Evolutionary conservation across 2,329 filamentous ascomycete species (phyloP), one percentile per base, ranked within the genome.

Genomic region (Penicillium thymicola): DNA sequence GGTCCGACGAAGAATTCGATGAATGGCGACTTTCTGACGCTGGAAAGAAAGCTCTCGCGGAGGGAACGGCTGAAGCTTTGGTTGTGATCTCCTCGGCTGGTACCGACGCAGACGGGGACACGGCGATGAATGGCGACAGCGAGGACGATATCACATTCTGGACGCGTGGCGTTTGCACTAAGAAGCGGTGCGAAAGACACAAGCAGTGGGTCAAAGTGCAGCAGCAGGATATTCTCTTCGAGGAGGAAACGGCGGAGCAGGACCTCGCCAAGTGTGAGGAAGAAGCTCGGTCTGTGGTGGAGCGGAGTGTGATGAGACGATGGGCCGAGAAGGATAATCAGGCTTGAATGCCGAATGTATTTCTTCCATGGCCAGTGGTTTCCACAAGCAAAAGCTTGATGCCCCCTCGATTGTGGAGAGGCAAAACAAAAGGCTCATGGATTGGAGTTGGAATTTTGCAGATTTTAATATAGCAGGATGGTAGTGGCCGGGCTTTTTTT

Each of bases 1-100:
- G 78, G 78, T 75, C 73, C 3, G 78, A 80, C 52, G 75, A 77
- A 46, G 77, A 79, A 59, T 80, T 80, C 56, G 70, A 76, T 36
- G 72, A 75, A 30, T 81, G 78, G 78, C 72, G 77, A 23, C 57
- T 72, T 11, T 74, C 70, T 0, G 68, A 70, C 8, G 63, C 63
- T 16, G 78, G 75, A 16, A 70, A 69, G 55, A 72, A 67, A 51
- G 71, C 74, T 8, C 70, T 80, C 0, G 65, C 71, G 9, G 72
- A 76, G n/a, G 71, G 71, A 8, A 70, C 70, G 4, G 65, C 72
- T 9, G 70, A 73, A 49, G 63, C 71, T 2, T 65, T 73, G 23
- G 67, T 66, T 32, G 58, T 61, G 9, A 67, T 65, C 50, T 65
- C 67, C 41, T 65, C 65, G 5, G 49, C 59, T 6, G 42, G 60